Percentiles rank a stretch among this genome's conserved stretches.
Conservation (phyloP, 208 protist species). For the Trypanosoma conorhini region DNA sequence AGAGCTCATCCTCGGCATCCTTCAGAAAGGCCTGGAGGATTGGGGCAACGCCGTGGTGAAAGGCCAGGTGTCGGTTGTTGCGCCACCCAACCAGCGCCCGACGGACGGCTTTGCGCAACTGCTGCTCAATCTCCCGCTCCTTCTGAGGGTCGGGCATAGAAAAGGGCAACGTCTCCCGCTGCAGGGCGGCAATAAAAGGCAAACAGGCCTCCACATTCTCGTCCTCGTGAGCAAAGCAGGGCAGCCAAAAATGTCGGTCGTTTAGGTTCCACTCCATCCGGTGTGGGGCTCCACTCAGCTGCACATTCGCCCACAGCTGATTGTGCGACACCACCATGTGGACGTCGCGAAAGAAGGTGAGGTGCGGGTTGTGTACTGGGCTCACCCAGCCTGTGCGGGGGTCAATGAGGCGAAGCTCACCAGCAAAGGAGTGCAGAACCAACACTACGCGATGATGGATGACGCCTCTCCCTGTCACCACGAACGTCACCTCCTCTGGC, state of each 20-base stretch:
- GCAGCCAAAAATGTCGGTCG: conserved; percentile 59
- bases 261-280: conserved; percentile 80
- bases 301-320: conserved; percentile 82
- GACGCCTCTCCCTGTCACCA: conserved; percentile 56
- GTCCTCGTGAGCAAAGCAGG: conserved; percentile 59
- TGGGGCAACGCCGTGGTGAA: conserved; percentile 57
- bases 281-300: conserved; percentile 74
- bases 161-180: conserved; percentile 64
- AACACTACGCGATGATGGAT: conserved; percentile 63
- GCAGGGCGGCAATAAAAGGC: conserved; percentile 53
- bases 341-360: conserved; percentile 63
- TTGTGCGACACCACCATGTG: conserved; percentile 74
- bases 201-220: conserved; percentile 36
- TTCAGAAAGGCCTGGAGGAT: conserved; percentile 61
- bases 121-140: conserved; percentile 59
- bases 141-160: conserved; percentile 34
- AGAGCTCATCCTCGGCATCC: conserved; percentile 58
- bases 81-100: conserved; percentile 65
- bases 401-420: conserved; percentile 70
- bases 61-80: conserved; percentile 50
- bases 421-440: conserved; percentile 65
- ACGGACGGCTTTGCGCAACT: conserved; percentile 47
- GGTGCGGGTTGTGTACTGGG: conserved; percentile 48
- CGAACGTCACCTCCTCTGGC: conserved; percentile 53
- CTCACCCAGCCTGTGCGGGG: conserved; percentile 53